Evolutionary conservation across 2,329 filamentous ascomycete genomes (phyloP), one percentile per base, ranked within the genome.

Genomic region (Epichloe baconii): DNA sequence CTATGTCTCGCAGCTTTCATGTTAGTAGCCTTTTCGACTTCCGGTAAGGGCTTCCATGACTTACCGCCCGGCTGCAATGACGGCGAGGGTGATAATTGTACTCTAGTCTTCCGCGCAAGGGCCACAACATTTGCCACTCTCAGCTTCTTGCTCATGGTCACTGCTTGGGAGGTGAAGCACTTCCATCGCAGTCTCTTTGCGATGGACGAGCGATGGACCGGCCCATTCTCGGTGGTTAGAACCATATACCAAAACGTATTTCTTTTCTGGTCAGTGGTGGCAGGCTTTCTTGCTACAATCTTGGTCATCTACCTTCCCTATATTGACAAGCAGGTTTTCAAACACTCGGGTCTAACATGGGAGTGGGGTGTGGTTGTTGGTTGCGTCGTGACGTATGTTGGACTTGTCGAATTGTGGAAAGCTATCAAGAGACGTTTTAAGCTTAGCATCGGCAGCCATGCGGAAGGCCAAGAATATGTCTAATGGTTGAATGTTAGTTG

Each of bases 121-220:
- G 82, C 83, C 0, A 80, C 83, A 0, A 83, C 80, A 4, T 88
- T 85, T 61, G 80, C 83, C 0, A 83, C 79, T 6, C 64, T 88
- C 42, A 85, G 80, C 42, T 86, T 84, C 69, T 71, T 82, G 46
- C 72, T 85, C 5, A 70, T 88, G 6, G 75, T 86, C 51, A 80
- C 83, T 0, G 81, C 84, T 0, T 87, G 83, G 83, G 82, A 88
- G 66, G 81, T 85, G 60, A 82, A 86, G 62, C 80, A 86, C 58
- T 82, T 85, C 65, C 78, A 78, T 15, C 77, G 81, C 44, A 83
- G 79, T 19, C 74, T 88, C 58, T 88, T 88, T 67, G 73, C 75
- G 59, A 83, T 86, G 78, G 72, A 81, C 53, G 69, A 74, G 54
- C 64, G 70, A 36, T 77, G 71, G 67, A 57, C 58, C 3, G 77